Base-by-base conservation (phyloP, 2,329 filamentous ascomycete genomes). In the Fusarium oxysporum region DNA sequence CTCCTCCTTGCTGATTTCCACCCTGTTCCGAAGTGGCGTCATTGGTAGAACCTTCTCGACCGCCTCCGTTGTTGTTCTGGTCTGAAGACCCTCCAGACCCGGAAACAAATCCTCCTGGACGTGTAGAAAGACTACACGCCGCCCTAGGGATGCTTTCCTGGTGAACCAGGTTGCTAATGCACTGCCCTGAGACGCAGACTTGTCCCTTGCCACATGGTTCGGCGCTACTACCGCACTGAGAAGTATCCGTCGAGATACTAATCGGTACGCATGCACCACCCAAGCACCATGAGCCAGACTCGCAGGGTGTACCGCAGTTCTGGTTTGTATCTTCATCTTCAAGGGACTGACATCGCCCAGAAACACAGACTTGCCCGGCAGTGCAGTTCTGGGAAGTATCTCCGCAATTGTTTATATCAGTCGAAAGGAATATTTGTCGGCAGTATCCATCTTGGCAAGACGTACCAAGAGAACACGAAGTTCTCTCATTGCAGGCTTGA, bases 321-420 rank as follows among this genome's bases (percentile, higher is more conserved):
- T 35, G n/a, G 8, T 14, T 37, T 25, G 62, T n/a, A 6, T 60
- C 30, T 23, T 44, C 51, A 9, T 60, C 48, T 0, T 57, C 48
- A 8, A 74, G 54, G 33, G 38, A 48, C 44, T 62, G 43, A 13
- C 72, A 74, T 19, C 23, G 19, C 28, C 65, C 60, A 10, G 71
- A 70, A 11, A 74, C 48, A 7, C 72, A 74, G 2, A 74, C 51
- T 23, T 74, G 54, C 2, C 71, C 72, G 28, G 68, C 28, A 19
- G 44, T 72, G 13, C 72, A 74, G 33, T 51, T 45, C 40, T 48
- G 43, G 5, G 45, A n/a, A 17, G 25, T 23, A 3, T 56, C 41
- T n/a, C 68, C 72, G 21, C 72, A 74, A 7, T 54, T 67, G 19
- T 62, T 62, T 6, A 73, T n/a, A 19, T 72, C 65, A 12, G 65